phyloP scores from a whole-genome alignment of 2,329 filamentous ascomycete species.

The Venturia aucupariae region DNA sequence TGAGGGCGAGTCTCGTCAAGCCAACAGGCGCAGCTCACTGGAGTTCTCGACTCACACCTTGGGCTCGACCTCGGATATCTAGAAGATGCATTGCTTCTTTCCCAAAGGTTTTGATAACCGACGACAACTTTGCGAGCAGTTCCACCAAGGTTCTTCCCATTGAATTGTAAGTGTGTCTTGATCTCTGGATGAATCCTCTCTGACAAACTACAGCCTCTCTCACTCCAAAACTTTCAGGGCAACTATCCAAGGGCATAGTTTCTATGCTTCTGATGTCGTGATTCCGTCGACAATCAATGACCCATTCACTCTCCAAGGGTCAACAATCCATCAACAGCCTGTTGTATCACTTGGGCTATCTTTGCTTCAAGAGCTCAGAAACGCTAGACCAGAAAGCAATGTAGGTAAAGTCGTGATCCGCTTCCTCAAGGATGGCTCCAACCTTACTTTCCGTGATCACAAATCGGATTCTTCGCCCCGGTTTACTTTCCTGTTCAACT shows the following conservation, averaged over 20 bases:
- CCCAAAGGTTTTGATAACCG: not conserved
- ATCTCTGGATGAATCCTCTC: not conserved
- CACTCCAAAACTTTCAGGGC: not conserved
- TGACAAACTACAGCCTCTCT: not conserved
- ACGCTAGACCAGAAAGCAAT: not conserved
- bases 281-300: not conserved
- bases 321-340: not conserved
- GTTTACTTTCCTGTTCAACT: not conserved
- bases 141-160: not conserved
- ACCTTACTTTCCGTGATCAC: not conserved
- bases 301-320: not conserved
- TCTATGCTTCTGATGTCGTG: not conserved
- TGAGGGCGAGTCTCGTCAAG: not conserved
- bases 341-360: not conserved
- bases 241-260: not conserved
- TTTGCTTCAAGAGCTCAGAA: not conserved
- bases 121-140: not conserved
- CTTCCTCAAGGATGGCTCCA: not conserved
- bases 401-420: not conserved
- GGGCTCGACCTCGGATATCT: no score
- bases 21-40: not conserved
- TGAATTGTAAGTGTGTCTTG: not conserved
- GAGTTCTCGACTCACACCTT: not conserved
- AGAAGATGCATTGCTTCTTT: not conserved
- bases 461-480: not conserved